A percentile compares a stretch with the other conserved stretches of the same genome.
phyloP scores from a whole-genome alignment of 441 rosid species.

The Jatropha multifida region DNA sequence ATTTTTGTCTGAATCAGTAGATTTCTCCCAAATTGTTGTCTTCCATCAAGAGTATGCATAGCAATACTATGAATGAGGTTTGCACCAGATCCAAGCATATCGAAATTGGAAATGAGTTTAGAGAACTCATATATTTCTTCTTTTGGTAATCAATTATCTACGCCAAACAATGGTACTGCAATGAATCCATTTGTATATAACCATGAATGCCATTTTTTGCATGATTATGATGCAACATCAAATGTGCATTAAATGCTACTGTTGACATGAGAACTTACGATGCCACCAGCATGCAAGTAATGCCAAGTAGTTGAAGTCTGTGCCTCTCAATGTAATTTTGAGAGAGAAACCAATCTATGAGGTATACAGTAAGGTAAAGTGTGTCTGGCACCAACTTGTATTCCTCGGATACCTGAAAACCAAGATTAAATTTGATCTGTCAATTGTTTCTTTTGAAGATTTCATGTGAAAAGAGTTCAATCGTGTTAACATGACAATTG shows the following conservation, averaged over 20 bases:
- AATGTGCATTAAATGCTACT: constrained; percentile 6
- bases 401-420: constrained; percentile 85
- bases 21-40: neutral
- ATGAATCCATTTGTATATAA: neutral
- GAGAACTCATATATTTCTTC: no score
- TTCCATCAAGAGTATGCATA: neutral
- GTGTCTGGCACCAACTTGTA: constrained; percentile 90
- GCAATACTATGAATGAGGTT: neutral
- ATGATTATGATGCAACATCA: neutral
- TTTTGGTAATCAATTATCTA: neutral
- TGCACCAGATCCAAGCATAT: neutral
- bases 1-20: neutral
- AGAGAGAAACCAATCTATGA: constrained; percentile 82
- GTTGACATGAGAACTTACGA: constrained; percentile 58
- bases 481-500: neutral
- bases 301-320: constrained; percentile 88
- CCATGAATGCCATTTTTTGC: neutral
- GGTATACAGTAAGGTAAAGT: constrained; percentile 80
- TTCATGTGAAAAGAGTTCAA: constrained; percentile 6
- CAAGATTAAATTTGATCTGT: constrained; percentile 18
- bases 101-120: neutral
- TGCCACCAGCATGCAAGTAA: constrained; percentile 91
- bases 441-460: neutral
- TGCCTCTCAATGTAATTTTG: constrained; percentile 60
- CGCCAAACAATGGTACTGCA: neutral